Evolutionary conservation across 73 alveolate species (phyloP).

Genomic region (Symbiodinium natans): DNA sequence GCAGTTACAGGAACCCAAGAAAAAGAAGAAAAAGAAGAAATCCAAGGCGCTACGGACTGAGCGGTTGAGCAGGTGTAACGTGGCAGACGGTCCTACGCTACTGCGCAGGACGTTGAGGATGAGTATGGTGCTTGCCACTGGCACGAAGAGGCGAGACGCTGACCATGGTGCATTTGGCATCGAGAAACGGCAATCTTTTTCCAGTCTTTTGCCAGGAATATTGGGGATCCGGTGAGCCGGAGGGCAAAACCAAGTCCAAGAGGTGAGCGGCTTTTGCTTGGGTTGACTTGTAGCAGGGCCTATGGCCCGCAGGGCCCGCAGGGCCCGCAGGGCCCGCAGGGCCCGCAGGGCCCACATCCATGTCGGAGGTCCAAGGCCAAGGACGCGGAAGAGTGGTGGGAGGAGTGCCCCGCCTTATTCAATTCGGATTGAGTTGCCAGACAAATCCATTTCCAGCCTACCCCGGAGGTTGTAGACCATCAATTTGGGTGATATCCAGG

Average conservation of each 20-base stretch:
- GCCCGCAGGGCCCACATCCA: too few relatives aligned
- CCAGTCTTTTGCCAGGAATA: slow-evolving; percentile 30
- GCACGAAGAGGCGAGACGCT: slow-evolving; percentile 42
- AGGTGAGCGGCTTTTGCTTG: background rate
- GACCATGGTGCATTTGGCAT: background rate
- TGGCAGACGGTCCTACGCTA: background rate
- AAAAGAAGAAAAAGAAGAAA: slow-evolving; percentile 83
- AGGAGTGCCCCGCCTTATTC: background rate
- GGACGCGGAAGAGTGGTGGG: slow-evolving; percentile 87
- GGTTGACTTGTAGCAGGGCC: background rate
- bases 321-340: too few relatives aligned
- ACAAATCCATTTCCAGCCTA: background rate
- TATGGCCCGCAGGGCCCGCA: too few relatives aligned
- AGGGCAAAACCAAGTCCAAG: slow-evolving; percentile 24
- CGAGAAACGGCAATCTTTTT: too few relatives aligned
- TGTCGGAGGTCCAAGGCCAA: slow-evolving; percentile 78
- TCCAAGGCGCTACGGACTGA: background rate
- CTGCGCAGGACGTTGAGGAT: slow-evolving; percentile 54
- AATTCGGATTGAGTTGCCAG: background rate
- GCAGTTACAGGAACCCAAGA: slow-evolving; percentile 62
- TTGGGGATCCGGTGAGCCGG: slow-evolving; percentile 57
- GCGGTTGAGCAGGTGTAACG: background rate
- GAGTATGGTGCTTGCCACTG: slow-evolving; percentile 93
- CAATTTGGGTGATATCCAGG: background rate
- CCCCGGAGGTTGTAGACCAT: background rate